Percentiles rank a stretch among this genome's conserved stretches.
Evolutionary conservation across 2,329 filamentous ascomycete species (phyloP).

Genomic region (Microsporum ferrugineum): DNA sequence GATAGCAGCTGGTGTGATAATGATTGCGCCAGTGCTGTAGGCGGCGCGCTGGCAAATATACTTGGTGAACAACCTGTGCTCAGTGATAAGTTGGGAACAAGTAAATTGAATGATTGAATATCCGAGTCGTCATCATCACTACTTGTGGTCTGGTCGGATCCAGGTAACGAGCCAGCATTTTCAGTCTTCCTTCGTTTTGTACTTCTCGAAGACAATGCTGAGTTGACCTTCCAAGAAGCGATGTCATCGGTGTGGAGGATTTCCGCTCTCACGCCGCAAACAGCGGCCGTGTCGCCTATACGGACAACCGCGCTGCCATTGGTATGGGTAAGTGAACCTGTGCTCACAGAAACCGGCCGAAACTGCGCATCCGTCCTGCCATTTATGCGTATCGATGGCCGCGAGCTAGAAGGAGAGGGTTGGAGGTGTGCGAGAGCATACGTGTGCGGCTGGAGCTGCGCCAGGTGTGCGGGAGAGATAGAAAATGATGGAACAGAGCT

Average conservation of each 20-base stretch:
- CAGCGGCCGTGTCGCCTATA: slow-evolving; percentile 81
- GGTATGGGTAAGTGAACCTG: slow-evolving; percentile 73
- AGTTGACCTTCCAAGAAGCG: slow-evolving; percentile 40
- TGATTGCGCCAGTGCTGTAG: slow-evolving; percentile 67
- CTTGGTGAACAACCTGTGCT: slow-evolving; percentile 80
- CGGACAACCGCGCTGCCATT: slow-evolving; percentile 84
- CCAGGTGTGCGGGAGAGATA: slow-evolving; percentile 59
- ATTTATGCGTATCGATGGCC: slow-evolving; percentile 62
- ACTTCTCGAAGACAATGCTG: slow-evolving; percentile 21
- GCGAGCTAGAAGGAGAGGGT: slow-evolving; percentile 39
- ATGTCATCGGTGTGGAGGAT: slow-evolving; percentile 66
- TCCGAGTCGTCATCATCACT: slow-evolving; percentile 34
- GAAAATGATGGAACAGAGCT: slow-evolving; percentile 36
- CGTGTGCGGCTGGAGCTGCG: slow-evolving; percentile 76
- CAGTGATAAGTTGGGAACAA: slow-evolving; percentile 90
- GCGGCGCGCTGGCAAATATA: slow-evolving; percentile 74
- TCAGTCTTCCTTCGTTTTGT: slow-evolving; percentile 23
- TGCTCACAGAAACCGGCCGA: slow-evolving; percentile 64
- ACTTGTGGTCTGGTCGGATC: slow-evolving; percentile 35
- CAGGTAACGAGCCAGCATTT: slow-evolving; percentile 14
- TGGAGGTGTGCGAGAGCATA: slow-evolving; percentile 84
- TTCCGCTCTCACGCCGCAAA: slow-evolving; percentile 83
- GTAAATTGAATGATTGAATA: slow-evolving; percentile 48
- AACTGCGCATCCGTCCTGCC: slow-evolving; percentile 60
- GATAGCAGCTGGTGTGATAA: slow-evolving; percentile 69